Conservation (phyloP, 768 basidiomycete genomes). For the Podaxis pistillaris region DNA sequence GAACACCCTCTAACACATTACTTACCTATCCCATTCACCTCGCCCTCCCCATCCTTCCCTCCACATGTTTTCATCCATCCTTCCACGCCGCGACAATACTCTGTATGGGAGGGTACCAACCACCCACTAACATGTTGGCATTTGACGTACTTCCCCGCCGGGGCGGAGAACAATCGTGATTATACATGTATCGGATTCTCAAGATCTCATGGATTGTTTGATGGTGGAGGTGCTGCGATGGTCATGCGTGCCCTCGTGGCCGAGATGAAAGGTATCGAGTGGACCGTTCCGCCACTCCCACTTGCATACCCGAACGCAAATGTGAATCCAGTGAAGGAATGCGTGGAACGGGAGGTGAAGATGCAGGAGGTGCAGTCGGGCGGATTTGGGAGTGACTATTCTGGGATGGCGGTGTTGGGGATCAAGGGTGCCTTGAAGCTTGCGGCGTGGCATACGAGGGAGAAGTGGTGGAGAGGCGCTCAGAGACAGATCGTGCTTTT, state of each 20-base stretch:
- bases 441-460: constrained; percentile 32
- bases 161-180: constrained; percentile 21
- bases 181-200: constrained; percentile 43
- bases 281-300: constrained; percentile 35
- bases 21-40: constrained; percentile 30
- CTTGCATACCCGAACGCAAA: constrained; percentile 21
- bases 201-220: constrained; percentile 40
- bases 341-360: constrained; percentile 22
- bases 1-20: constrained; percentile 34
- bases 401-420: constrained; percentile 28
- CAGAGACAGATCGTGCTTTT: constrained; percentile 32
- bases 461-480: constrained; percentile 37
- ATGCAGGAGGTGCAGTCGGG: constrained; percentile 10
- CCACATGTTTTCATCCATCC: constrained; percentile 35
- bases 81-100: constrained; percentile 36
- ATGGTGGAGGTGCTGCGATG: constrained; percentile 36
- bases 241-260: constrained; percentile 37
- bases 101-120: constrained; percentile 29
- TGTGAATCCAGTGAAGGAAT: constrained; percentile 31
- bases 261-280: constrained; percentile 35
- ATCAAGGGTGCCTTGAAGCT: constrained; percentile 29
- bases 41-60: constrained; percentile 34
- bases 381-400: constrained; percentile 10
- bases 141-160: constrained; percentile 37
- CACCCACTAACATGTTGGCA: constrained; percentile 45